A percentile compares a stretch with the other conserved stretches of the same genome.
Evolutionary conservation across 1,284 basidiomycete genomes (phyloP).

Genomic region (Cutaneotrichosporon cavernicola): DNA sequence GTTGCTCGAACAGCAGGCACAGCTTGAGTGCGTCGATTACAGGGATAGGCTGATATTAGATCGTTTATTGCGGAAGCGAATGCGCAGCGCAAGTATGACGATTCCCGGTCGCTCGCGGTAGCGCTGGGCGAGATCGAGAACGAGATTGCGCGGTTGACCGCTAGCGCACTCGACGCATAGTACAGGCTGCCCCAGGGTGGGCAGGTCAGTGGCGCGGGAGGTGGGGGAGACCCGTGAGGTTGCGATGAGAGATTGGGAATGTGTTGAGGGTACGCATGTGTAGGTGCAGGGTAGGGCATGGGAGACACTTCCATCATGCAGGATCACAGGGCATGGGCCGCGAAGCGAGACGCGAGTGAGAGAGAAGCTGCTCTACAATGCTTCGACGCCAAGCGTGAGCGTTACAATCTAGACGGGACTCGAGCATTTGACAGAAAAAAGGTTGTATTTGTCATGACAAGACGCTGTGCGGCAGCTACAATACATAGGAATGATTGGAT

Average conservation of each 20-base stretch:
- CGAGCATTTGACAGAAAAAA: neutral
- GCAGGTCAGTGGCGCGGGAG: neutral
- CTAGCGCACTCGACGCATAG: conserved; percentile 13
- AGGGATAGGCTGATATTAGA: conserved; percentile 19
- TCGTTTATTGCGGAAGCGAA: conserved; percentile 67
- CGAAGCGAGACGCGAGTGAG: neutral
- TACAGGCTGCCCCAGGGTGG: neutral
- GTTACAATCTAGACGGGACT: neutral
- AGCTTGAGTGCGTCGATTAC: conserved; percentile 62
- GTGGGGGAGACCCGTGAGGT: neutral
- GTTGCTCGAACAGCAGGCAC: conserved; percentile 81
- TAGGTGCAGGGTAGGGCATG: neutral
- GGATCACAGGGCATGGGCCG: neutral
- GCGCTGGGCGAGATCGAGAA: conserved; percentile 73
- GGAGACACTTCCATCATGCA: neutral
- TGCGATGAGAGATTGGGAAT: neutral
- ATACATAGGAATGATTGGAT: conserved; percentile 3
- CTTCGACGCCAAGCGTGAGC: neutral
- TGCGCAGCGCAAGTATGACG: conserved; percentile 82
- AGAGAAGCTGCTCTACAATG: neutral
- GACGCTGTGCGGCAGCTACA: conserved; percentile 7
- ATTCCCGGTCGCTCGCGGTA: conserved; percentile 70
- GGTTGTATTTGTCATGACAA: conserved; percentile 9
- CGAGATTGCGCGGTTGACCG: conserved; percentile 69
- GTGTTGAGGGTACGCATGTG: neutral